Base-by-base conservation (phyloP, 164 flowering plant species). In the Brasenia schreberi region DNA sequence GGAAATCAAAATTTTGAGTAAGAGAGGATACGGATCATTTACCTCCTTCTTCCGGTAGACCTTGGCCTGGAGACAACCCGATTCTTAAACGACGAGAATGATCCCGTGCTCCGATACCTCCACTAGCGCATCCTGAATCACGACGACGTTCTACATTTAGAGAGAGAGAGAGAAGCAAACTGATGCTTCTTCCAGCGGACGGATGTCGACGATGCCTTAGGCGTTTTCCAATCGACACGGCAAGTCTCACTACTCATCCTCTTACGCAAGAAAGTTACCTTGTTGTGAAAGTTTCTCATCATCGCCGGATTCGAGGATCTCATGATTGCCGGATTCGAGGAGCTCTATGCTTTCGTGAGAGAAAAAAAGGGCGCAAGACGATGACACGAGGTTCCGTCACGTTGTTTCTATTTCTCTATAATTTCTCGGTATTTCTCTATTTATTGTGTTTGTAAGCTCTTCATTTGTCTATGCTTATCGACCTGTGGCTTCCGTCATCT, bases 41-140 rank as follows among this genome's bases (percentile, higher is more conserved):
- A 86, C 96, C 92, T 90, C 97, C 17, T 87, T 79, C 75, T 91
- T 86, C n/a, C 91, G 85, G 79, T 91, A 94, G 53, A 91, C 97
- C 79, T 91, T 91, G 76, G 96, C 99, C 63, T 91, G 97, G 66
- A 94, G 92, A 68, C 99, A 94, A 61, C 87, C 81, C 19, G 84
- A 77, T 65, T 94, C 99, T 75, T 94, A 96, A 0, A 91, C 96
- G 18, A 89, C 86, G 76, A 91, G 67, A 9, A 94, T 92, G 43
- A 94, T 68, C 17, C 99, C 96, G 70, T 94, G 99, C 43, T 94
- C 99, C 0, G 95, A 87, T 27, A 94, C 59, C 69, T 94, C 97
- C 23, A 94, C 49, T 5, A 94, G 80, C 1, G 99, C 96, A 59
- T 91, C 97, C 96, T 94, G 65, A 66, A 62, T 7, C 53, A 45